Evolutionary conservation across 257 asterid species (phyloP), one percentile per base, ranked within the genome.

Genomic region (Nicotiana tomentosiformis): DNA sequence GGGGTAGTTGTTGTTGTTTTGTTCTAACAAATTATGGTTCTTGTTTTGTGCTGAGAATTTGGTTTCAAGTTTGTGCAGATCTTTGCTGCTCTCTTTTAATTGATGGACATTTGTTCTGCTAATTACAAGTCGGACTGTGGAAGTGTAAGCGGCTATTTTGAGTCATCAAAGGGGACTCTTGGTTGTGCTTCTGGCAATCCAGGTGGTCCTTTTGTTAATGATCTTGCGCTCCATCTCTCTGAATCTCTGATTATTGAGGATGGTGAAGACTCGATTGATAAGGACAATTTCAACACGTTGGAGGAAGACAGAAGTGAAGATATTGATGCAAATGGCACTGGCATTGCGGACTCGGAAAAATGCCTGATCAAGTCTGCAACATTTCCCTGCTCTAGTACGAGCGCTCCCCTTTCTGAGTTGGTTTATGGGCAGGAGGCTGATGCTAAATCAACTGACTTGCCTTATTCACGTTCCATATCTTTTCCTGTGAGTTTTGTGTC

Each of bases 401-500:
- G 85, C 58, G 81, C 77, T 49, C 78, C 85, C 67, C 77, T 89
- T 18, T 81, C 84, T 77, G 88, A 81, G 82, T 53, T 64, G 26
- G 26, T 62, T 49, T 81, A 74, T 35, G 89, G 66, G 72, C 57
- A 58, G 26, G 85, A 77, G 82, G 90, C 83, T 49, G 81, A 84
- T 56, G 30, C 82, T 53, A 82, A 84, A 57, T 81, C 90, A 84
- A 81, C 60, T 14, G 82, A 78, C 87, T 76, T 35, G 61, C 82
- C 88, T 61, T 84, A 62, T 85, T 26, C 93, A 49, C 87, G 78
- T 74, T 89, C 96, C 60, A 49, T 83, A 53, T 91, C 94, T 39
- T 87, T 92, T 84, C 97, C 97, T 78, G 99, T 96, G 92, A 94
- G 99, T 91, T 79, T 51, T 84, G 78, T 57, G 5, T 70, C 29